These are phyloP conservation scores for Spironucleus salmonicida DNA, from an alignment of 208 protist genomes.

Conservation along the genomic window DNA sequence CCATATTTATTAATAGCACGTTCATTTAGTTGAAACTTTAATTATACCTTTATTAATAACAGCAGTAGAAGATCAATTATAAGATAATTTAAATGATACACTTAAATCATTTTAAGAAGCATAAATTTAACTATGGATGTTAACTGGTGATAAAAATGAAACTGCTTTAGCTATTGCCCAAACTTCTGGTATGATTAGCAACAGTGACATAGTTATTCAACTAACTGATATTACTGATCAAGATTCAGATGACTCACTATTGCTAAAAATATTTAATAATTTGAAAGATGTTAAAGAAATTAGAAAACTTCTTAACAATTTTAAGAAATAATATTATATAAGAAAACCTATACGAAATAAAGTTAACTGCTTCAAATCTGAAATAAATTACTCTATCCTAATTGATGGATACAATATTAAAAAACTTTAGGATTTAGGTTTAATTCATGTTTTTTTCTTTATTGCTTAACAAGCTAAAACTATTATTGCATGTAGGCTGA, in stretches of 20 bases:
- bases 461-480: not conserved
- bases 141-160: conserved; percentile 92
- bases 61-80: conserved; percentile 87
- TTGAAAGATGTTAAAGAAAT: not conserved
- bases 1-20: not conserved
- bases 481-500: not conserved
- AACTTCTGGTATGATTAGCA: conserved; percentile 35
- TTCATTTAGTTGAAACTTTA: not conserved
- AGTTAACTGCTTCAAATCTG: no score
- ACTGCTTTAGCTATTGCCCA: conserved; percentile 53
- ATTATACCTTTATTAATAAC: conserved; percentile 56
- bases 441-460: not conserved
- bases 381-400: no score
- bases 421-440: not conserved
- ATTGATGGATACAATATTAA: not conserved
- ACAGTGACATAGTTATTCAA: not conserved
- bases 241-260: not conserved
- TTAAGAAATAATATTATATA: not conserved
- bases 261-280: not conserved
- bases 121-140: conserved; percentile 89
- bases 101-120: conserved; percentile 81
- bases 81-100: conserved; percentile 65
- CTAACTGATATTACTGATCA: not conserved
- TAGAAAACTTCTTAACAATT: not conserved
- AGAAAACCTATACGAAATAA: no score